phyloP scores from a whole-genome alignment of 2,329 filamentous ascomycete species.

The Sarocladiaceae sp. region DNA sequence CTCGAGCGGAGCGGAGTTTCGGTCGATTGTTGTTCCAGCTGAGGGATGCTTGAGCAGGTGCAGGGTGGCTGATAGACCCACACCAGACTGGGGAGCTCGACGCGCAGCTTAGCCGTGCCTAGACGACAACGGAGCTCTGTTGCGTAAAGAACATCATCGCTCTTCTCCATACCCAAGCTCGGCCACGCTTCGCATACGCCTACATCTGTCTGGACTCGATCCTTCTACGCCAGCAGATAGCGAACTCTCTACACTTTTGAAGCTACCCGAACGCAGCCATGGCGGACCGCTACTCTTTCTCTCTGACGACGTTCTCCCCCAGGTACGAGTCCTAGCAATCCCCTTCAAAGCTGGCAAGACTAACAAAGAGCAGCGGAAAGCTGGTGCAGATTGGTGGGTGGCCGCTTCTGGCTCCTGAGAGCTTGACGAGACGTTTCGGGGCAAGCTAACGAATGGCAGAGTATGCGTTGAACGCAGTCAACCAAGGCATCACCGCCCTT shows the following conservation, averaged over 20 bases:
- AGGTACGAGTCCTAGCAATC: slow-evolving; percentile 58
- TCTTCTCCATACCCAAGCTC: slow-evolving; percentile 6
- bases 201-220: background rate
- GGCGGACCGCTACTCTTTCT: slow-evolving; percentile 99
- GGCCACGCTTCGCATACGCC: background rate
- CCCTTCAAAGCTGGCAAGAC: slow-evolving; percentile 22
- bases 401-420: background rate
- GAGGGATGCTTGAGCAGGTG: background rate
- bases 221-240: background rate
- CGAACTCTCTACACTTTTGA: background rate
- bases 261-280: slow-evolving; percentile 43
- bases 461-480: slow-evolving; percentile 98
- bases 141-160: slow-evolving; percentile 7
- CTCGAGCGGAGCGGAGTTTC: slow-evolving; percentile 5
- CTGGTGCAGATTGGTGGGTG: slow-evolving; percentile 84
- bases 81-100: slow-evolving; percentile 8
- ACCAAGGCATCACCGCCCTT: slow-evolving; percentile 96
- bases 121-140: slow-evolving; percentile 6
- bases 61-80: background rate
- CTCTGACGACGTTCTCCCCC: slow-evolving; percentile 97
- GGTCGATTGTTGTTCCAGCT: slow-evolving; percentile 2
- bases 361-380: slow-evolving; percentile 70
- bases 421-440: background rate
- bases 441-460: slow-evolving; percentile 48
- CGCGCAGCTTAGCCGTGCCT: slow-evolving; percentile 11